Evolutionary conservation across 2,329 filamentous ascomycete species (phyloP).

Genomic region (Rutstroemia sp.): DNA sequence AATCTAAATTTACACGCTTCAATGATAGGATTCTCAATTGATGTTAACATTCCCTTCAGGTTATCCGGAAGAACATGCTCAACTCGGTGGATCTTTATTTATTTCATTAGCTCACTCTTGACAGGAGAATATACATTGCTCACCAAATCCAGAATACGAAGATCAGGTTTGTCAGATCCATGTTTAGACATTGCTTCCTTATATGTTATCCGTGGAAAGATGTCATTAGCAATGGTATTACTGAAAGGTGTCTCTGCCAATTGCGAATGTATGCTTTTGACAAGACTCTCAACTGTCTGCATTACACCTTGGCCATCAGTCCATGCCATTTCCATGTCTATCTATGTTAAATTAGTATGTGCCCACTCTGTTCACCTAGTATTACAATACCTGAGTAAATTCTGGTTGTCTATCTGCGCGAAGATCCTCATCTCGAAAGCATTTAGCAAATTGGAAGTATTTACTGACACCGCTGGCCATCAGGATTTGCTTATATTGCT

Average conservation of each 20-base stretch:
- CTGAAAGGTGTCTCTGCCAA: conserved; percentile 8
- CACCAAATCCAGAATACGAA: conserved; percentile 64
- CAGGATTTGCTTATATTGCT: conserved; percentile 97
- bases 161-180: conserved; percentile 88
- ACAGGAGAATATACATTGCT: conserved; percentile 13
- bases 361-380: not conserved
- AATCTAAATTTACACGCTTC: conserved; percentile 67
- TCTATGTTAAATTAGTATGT: conserved; percentile 36
- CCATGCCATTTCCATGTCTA: conserved; percentile 94
- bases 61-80: conserved; percentile 54
- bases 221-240: not conserved
- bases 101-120: conserved; percentile 12
- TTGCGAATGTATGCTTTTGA: conserved; percentile 20
- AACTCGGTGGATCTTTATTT: conserved; percentile 54
- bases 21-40: conserved; percentile 59
- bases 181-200: conserved; percentile 70
- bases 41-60: conserved; percentile 69
- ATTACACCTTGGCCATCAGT: conserved; percentile 66
- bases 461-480: conserved; percentile 80
- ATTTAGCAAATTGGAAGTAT: conserved; percentile 91
- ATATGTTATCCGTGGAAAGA: conserved; percentile 50
- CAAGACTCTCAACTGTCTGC: conserved; percentile 29
- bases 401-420: conserved; percentile 91
- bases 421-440: conserved; percentile 91
- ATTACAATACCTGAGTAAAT: conserved; percentile 68